Percentiles rank a stretch among this genome's conserved stretches.
phyloP scores from a whole-genome alignment of 1,284 basidiomycete species.

The Inonotus obliquus region DNA sequence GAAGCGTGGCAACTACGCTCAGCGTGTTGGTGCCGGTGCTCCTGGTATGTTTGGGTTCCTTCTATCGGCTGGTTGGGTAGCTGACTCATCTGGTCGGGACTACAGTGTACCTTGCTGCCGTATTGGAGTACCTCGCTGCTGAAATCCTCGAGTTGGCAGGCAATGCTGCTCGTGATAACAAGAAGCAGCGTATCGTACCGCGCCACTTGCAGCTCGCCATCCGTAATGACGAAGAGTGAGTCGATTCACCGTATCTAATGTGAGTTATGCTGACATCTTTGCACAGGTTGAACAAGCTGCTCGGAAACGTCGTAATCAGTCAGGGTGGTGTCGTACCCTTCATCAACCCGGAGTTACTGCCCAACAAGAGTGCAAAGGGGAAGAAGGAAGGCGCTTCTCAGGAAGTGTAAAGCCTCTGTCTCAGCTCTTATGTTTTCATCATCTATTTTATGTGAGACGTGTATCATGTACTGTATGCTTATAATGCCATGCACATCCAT shows the following conservation, averaged over 20 bases:
- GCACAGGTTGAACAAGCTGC: slow-evolving; percentile 58
- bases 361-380: slow-evolving; percentile 58
- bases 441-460: slow-evolving; percentile 9
- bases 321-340: slow-evolving; percentile 80
- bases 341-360: slow-evolving; percentile 66
- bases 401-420: slow-evolving; percentile 30
- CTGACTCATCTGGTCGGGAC: not conserved
- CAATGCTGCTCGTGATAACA: slow-evolving; percentile 73
- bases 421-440: slow-evolving; percentile 2
- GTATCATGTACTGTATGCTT: slow-evolving; percentile 23
- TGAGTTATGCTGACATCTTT: slow-evolving; percentile 3
- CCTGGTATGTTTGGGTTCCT: slow-evolving; percentile 49
- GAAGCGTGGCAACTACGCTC: slow-evolving; percentile 77
- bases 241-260: slow-evolving; percentile 7
- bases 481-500: slow-evolving; percentile 10
- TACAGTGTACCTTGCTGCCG: slow-evolving; percentile 81
- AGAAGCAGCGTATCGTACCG: slow-evolving; percentile 80
- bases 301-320: slow-evolving; percentile 75
- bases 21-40: slow-evolving; percentile 66
- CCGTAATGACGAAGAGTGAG: slow-evolving; percentile 75
- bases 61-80: not conserved
- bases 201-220: slow-evolving; percentile 85
- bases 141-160: slow-evolving; percentile 88
- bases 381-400: slow-evolving; percentile 43
- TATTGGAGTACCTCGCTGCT: slow-evolving; percentile 81